phyloP scores from a whole-genome alignment of 208 protist genomes.

The Cochliopodium minus region DNA sequence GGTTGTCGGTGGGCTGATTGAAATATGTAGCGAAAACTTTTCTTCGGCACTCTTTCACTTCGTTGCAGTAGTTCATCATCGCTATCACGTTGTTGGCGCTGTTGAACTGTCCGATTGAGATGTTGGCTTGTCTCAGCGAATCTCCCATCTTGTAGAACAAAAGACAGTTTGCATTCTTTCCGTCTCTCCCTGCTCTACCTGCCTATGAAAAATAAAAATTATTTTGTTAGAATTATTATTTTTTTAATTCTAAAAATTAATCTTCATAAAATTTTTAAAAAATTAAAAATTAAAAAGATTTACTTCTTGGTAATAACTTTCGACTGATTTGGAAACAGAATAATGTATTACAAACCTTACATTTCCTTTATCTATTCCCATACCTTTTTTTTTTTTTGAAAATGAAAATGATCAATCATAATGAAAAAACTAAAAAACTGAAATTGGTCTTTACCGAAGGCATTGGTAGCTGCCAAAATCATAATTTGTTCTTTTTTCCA shows the following conservation, averaged over 20 bases:
- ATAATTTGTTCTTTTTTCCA: slow-evolving; percentile 33
- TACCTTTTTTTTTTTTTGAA: no score
- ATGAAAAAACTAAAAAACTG: no score
- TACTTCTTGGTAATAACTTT: slow-evolving; percentile 92
- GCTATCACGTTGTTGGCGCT: background rate
- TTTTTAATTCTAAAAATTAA: no score
- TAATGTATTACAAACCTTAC: slow-evolving; percentile 89
- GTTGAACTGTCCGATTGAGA: background rate
- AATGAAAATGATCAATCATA: no score
- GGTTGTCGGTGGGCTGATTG: background rate
- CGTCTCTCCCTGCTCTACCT: slow-evolving; percentile 36
- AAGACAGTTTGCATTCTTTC: slow-evolving; percentile 15
- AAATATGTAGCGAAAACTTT: slow-evolving; percentile 20
- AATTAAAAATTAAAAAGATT: no score
- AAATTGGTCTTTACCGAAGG: no score
- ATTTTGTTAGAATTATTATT: no score
- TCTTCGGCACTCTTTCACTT: slow-evolving; percentile 30
- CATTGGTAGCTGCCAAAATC: slow-evolving; percentile 51
- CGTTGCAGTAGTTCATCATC: slow-evolving; percentile 36
- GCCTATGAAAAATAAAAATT: no score
- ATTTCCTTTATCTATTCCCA: slow-evolving; percentile 81
- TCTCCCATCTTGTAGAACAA: slow-evolving; percentile 19
- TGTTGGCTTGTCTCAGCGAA: background rate
- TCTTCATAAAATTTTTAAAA: no score
- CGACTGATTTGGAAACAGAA: slow-evolving; percentile 70